A percentile compares a stretch with the other conserved stretches of the same genome.
phyloP scores from a whole-genome alignment of 192 early-diverging fungal genomes.

The Spinellus fusiger region DNA sequence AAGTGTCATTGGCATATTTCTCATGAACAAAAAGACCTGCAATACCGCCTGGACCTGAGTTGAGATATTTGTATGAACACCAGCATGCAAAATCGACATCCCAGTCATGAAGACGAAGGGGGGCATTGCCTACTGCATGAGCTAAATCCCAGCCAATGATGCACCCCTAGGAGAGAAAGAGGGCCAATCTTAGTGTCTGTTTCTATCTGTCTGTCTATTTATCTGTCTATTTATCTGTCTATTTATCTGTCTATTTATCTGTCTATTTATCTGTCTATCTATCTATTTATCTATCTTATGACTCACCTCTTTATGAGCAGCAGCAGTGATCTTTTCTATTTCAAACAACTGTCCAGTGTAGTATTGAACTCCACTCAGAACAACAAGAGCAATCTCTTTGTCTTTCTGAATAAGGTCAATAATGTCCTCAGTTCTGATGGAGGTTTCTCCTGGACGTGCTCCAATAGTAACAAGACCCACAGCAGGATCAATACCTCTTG shows the following conservation, averaged over 20 bases:
- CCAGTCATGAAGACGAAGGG: conserved; percentile 89
- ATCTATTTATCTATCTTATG: background rate
- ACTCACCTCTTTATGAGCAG: conserved; percentile 68
- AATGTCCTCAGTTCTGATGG: conserved; percentile 77
- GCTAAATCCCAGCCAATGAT: conserved; percentile 93
- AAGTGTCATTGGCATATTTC: conserved; percentile 56
- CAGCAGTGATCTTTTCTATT: conserved; percentile 76
- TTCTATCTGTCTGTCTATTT: background rate
- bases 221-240: background rate
- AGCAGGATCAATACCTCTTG: conserved; percentile 69
- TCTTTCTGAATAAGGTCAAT: conserved; percentile 67
- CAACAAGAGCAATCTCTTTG: conserved; percentile 74
- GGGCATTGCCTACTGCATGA: conserved; percentile 93
- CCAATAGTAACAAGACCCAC: conserved; percentile 66
- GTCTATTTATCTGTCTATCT: background rate
- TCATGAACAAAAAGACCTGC: conserved; percentile 89
- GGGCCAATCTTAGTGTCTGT: background rate
- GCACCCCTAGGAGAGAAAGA: conserved; percentile 58
- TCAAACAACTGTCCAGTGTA: conserved; percentile 91
- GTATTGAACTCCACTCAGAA: conserved; percentile 90
- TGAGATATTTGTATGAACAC: conserved; percentile 99
- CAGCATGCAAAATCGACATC: conserved; percentile 95
- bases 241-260: background rate
- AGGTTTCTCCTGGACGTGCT: conserved; percentile 68
- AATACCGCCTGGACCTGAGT: conserved; percentile 94